Base-by-base conservation (phyloP, 345 rosid species). In the Gossypium thurberi region DNA sequence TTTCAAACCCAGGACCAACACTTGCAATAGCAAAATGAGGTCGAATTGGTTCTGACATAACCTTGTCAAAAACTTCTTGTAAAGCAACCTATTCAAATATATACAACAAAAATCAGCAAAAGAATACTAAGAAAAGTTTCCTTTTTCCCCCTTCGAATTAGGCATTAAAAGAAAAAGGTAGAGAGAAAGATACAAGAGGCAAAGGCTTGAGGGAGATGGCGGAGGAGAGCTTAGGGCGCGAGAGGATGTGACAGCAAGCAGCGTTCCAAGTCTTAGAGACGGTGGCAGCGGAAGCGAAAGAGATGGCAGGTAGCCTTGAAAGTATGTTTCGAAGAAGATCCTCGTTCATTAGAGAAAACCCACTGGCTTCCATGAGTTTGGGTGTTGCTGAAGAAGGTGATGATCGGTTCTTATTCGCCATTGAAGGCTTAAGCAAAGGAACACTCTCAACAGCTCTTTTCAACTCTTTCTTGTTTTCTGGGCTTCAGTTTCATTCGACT, bases 1-100 rank as follows among this genome's bases (percentile, higher is more conserved):
- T 12, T 73, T 6, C 3, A 69, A 63, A 65, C 40, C 47, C 61
- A 23, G 3, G 11, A 50, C 76, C 81, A 70, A 73, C 80, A 47
- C 69, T 75, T 40, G 85, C 91, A 65, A 87, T 81, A 50, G 86
- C 91, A 74, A 87, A 90, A 74, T 87, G 88, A 3, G 95, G 95
- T 25, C 85, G 81, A 60, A 90, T 85, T 0, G 95, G 95, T 78
- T 81, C 76, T 0, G 80, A 72, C 4, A 87, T 78, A 72, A 85
- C 90, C 81, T 85, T 81, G 11, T 82, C 87, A 21, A 82, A 33
- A 40, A 84, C 92, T 78, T 90, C 89, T 14, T 76, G 21, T 64
- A 85, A 47, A 50, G 89, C 92, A 69, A 62, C 53, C 91, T 86
- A 69, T n/a, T 6, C 74, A 26, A 72, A 65, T 10, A n/a, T 46